Evolutionary conservation across 2,329 filamentous ascomycete species (phyloP).

Genomic region (Thielaviopsis populi): DNA sequence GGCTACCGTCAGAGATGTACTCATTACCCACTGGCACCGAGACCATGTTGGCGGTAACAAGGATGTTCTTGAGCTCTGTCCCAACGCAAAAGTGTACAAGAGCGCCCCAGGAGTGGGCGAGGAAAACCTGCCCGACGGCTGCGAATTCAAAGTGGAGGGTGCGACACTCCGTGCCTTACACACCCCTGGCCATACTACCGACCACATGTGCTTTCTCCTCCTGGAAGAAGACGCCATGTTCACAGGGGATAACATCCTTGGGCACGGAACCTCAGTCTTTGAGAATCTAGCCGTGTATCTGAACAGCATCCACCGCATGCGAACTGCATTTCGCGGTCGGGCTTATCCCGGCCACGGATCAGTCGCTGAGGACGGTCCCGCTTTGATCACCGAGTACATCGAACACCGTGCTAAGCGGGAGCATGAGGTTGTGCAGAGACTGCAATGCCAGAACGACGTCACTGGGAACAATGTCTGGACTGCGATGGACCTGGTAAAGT

Average conservation of each 20-base stretch:
- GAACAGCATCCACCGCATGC: slow-evolving; percentile 54
- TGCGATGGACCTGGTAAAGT: slow-evolving; percentile 68
- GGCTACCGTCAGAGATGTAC: slow-evolving; percentile 49
- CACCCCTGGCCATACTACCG: slow-evolving; percentile 55
- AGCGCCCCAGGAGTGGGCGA: slow-evolving; percentile 37
- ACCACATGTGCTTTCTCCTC: slow-evolving; percentile 68
- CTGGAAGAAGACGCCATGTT: slow-evolving; percentile 73
- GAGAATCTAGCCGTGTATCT: slow-evolving; percentile 61
- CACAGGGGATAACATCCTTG: slow-evolving; percentile 77
- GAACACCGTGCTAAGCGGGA: slow-evolving; percentile 66
- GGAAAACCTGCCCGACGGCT: slow-evolving; percentile 33
- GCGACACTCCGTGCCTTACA: slow-evolving; percentile 51
- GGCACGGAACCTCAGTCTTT: slow-evolving; percentile 75
- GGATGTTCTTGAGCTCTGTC: slow-evolving; percentile 51
- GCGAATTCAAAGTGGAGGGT: slow-evolving; percentile 42
- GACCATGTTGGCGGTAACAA: slow-evolving; percentile 70
- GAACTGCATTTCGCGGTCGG: slow-evolving; percentile 41
- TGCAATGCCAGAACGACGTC: slow-evolving; percentile 25
- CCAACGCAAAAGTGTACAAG: slow-evolving; percentile 49
- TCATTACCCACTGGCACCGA: slow-evolving; percentile 85
- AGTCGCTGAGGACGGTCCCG: slow-evolving; percentile 55
- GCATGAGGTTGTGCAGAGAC: slow-evolving; percentile 53
- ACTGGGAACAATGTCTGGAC: slow-evolving; percentile 37
- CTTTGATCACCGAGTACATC: slow-evolving; percentile 70
- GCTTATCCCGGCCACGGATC: slow-evolving; percentile 84